A percentile compares a stretch with the other conserved stretches of the same genome.
Evolutionary conservation across 2,329 filamentous ascomycete genomes (phyloP).

Genomic region (Alternaria sp.): DNA sequence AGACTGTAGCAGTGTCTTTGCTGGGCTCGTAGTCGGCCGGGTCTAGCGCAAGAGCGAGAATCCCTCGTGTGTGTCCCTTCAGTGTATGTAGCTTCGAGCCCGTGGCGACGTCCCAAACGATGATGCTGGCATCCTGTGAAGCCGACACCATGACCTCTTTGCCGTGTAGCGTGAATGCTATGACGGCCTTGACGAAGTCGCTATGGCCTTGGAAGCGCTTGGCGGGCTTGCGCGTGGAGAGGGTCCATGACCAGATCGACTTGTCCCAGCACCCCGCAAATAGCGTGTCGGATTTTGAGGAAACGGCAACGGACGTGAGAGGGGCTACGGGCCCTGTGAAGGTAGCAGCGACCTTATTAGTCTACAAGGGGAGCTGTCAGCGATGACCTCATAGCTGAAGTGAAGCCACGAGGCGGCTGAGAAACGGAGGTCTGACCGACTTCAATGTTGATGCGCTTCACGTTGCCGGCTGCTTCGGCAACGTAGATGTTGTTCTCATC

Average conservation of each 20-base stretch:
- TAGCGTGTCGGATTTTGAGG: constrained; percentile 56
- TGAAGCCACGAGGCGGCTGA: constrained; percentile 1
- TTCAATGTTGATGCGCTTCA: constrained; percentile 76
- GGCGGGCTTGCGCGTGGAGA: constrained; percentile 52
- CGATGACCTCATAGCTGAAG: background rate
- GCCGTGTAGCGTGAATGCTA: constrained; percentile 66
- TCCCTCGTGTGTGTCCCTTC: constrained; percentile 77
- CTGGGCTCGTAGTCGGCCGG: constrained; percentile 50
- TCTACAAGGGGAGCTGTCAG: constrained; percentile 28
- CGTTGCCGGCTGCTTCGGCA: constrained; percentile 84
- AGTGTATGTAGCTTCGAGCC: constrained; percentile 75
- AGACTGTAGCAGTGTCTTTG: constrained; percentile 60
- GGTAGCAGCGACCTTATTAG: constrained; percentile 49
- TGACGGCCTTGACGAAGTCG: constrained; percentile 89
- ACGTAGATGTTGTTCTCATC: constrained; percentile 71
- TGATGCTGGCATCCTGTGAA: constrained; percentile 55
- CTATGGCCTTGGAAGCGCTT: constrained; percentile 75
- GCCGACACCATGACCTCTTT: constrained; percentile 61
- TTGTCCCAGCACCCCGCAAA: constrained; percentile 97
- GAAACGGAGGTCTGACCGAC: constrained; percentile 62
- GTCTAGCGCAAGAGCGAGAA: constrained; percentile 82
- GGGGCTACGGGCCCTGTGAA: constrained; percentile 82
- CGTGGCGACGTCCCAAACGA: constrained; percentile 79
- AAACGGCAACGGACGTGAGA: constrained; percentile 55
- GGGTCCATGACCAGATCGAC: constrained; percentile 80